These are phyloP conservation scores for Meyerozyma athensensis DNA, from an alignment of 1,139 yeast species.

Conservation along the genomic window DNA sequence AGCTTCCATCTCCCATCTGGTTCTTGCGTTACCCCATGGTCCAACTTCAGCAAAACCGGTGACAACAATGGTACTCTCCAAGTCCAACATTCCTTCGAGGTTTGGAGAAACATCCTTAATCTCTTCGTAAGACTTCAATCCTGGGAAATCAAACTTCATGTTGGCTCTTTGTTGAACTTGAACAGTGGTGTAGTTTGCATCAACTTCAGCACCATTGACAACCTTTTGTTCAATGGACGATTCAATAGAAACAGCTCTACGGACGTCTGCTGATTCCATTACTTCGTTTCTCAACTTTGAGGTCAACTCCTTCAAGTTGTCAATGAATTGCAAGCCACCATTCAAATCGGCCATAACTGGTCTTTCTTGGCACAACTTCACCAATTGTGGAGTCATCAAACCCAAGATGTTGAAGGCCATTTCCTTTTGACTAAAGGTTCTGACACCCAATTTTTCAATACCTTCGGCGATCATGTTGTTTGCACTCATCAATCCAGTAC, in stretches of 20 bases:
- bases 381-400: constrained; percentile 81
- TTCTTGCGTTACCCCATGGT: constrained; percentile 99
- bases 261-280: constrained; percentile 80
- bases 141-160: constrained; percentile 91
- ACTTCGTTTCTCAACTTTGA: constrained; percentile 76
- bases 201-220: constrained; percentile 86
- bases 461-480: constrained; percentile 98
- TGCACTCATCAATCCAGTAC: constrained; percentile 97
- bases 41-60: constrained; percentile 98
- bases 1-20: constrained; percentile 99
- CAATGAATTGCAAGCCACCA: constrained; percentile 95
- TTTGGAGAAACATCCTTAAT: constrained; percentile 68
- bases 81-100: constrained; percentile 86
- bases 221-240: constrained; percentile 90
- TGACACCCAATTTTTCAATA: constrained; percentile 89
- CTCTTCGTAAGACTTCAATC: constrained; percentile 69
- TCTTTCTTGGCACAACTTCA: constrained; percentile 82
- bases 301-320: constrained; percentile 87
- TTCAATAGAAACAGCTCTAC: constrained; percentile 94
- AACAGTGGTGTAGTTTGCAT: constrained; percentile 75
- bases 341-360: constrained; percentile 98
- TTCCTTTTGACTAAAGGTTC: constrained; percentile 97
- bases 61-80: constrained; percentile 86
- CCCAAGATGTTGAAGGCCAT: constrained; percentile 98
- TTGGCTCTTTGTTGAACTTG: constrained; percentile 88